Base-by-base conservation (phyloP, 805 yeast genomes). In the Ogataea degrootiae region DNA sequence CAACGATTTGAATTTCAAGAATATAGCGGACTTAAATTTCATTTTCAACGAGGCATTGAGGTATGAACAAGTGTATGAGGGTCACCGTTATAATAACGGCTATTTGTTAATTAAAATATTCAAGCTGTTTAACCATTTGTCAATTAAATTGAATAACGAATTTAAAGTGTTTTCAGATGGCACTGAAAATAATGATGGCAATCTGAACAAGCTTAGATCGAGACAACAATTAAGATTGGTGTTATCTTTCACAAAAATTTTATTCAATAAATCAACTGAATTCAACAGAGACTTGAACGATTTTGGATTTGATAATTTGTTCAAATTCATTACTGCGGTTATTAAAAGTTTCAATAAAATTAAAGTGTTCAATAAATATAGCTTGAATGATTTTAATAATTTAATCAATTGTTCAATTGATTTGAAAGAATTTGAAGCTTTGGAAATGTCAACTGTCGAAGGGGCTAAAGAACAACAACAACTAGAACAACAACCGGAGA, bases 41-140 rank as follows among this genome's bases (percentile, higher is more conserved):
- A 46, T 55, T 2, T 44, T 67, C 9, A 48, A 58, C 31, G 39
- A 44, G 12, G 39, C 60, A 1, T 45, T 65, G 22, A 39, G 42
- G 3, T 54, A 39, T 37, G 48, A 56, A 47, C 50, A 65, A 36
- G 4, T 26, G 1, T 6, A 26, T 35, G 26, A 21, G 9, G 42
- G 47, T n/a, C 50, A 46, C 8, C 48, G 45, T 16, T 60, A 64
- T 44, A 62, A 61, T 43, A 65, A 66, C 44, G 56, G 63, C 7
- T 73, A 75, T 55, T 67, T 79, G 42, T 61, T 77, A 8, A 67
- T 73, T 14, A 72, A 76, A 33, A 11, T 65, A 6, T 58, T 68
- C 43, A 75, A 75, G 55, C 61, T 71, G 43, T 65, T 76, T 31
- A 50, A 57, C 19, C 41, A 46, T 8, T 36, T 67, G 22, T 43